Evolutionary conservation across 1,284 basidiomycete genomes (phyloP).

Genomic region (Neolentinus lepideus): DNA sequence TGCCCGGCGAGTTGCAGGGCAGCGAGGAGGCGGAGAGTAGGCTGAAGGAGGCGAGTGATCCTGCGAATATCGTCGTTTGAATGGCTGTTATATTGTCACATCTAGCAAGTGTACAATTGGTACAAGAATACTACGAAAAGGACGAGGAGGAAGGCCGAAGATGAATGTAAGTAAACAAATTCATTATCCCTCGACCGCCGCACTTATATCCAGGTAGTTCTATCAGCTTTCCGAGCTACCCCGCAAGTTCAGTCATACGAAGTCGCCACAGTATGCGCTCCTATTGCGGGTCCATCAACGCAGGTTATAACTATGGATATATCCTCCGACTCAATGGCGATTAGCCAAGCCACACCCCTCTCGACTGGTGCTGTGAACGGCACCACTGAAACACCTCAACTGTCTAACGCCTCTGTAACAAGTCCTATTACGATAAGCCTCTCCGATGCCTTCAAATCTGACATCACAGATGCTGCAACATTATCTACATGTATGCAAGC

Average conservation of each 20-base stretch:
- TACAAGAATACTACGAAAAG: conserved; percentile 59
- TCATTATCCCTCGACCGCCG: not conserved
- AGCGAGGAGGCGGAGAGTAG: conserved; percentile 46
- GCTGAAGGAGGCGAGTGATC: conserved; percentile 42
- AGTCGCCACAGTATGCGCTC: not conserved
- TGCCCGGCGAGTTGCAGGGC: conserved; percentile 42
- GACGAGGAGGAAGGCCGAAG: conserved; percentile 45
- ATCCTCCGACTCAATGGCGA: not conserved
- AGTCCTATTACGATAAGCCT: conserved; percentile 15
- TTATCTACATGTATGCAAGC: conserved; percentile 43
- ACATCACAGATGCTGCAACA: conserved; percentile 34
- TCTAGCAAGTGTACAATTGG: conserved; percentile 61
- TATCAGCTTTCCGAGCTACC: not conserved
- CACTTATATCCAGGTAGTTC: not conserved
- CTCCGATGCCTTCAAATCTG: conserved; percentile 38
- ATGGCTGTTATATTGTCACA: not conserved
- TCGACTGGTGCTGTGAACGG: not conserved
- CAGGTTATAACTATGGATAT: not conserved
- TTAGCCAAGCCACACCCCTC: not conserved
- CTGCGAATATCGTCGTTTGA: not conserved
- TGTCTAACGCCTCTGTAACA: not conserved
- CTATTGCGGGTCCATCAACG: not conserved
- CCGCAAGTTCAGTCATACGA: not conserved
- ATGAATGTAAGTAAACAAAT: conserved; percentile 29
- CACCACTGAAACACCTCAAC: not conserved